Evolutionary conservation across 2,329 filamentous ascomycete species (phyloP).

Genomic region (Seiridium cupressi): DNA sequence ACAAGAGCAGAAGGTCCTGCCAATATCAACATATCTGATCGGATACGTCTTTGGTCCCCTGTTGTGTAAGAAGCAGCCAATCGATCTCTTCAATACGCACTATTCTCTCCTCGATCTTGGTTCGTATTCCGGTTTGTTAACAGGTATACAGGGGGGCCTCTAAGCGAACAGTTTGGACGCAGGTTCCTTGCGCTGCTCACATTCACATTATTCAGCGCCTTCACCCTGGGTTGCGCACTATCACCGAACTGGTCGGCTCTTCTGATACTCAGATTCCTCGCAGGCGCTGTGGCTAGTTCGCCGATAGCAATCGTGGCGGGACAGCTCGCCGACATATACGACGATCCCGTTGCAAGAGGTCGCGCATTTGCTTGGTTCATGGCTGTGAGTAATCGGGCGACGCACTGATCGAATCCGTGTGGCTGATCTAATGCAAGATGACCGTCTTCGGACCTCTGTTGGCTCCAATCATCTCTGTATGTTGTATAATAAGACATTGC

Average conservation of each 20-base stretch:
- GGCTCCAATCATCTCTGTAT: constrained; percentile 57
- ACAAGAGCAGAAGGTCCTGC: constrained; percentile 45
- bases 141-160: constrained; percentile 56
- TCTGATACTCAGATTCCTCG: constrained; percentile 53
- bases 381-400: constrained; percentile 41
- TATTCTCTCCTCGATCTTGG: too few species aligned
- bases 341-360: constrained; percentile 52
- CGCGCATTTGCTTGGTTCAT: constrained; percentile 64
- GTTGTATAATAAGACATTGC: background rate
- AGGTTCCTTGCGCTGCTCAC: constrained; percentile 42
- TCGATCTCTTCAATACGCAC: too few species aligned
- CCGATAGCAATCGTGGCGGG: constrained; percentile 63
- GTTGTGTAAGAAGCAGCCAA: constrained; percentile 18
- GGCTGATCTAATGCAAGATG: constrained; percentile 32
- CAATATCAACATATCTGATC: constrained; percentile 62
- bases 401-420: background rate
- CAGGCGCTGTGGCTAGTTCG: constrained; percentile 52
- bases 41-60: constrained; percentile 58
- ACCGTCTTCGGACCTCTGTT: constrained; percentile 67
- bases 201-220: constrained; percentile 47
- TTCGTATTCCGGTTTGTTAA: background rate
- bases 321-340: constrained; percentile 66
- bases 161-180: constrained; percentile 65
- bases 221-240: constrained; percentile 55
- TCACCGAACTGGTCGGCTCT: constrained; percentile 51